These are phyloP conservation scores for Rubroboletus pulcherrimus DNA, from an alignment of 768 basidiomycete genomes.

Conservation along the genomic window DNA sequence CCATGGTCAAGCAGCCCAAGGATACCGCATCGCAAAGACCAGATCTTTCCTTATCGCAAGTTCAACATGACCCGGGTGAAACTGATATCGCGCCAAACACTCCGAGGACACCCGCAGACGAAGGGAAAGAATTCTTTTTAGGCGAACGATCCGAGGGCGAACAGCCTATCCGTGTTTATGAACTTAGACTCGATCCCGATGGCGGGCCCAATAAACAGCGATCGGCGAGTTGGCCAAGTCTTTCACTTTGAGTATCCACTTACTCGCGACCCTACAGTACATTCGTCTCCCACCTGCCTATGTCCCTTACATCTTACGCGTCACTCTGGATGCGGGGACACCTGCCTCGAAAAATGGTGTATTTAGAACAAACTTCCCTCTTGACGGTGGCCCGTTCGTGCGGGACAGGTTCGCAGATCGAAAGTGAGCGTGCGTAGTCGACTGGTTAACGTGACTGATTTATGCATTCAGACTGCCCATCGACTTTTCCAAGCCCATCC, in stretches of 20 bases:
- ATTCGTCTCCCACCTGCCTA: constrained; percentile 92
- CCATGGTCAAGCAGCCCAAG: constrained; percentile 14
- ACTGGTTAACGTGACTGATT: constrained; percentile 11
- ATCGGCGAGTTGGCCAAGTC: constrained; percentile 53
- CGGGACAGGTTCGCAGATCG: constrained; percentile 72
- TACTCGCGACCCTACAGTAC: constrained; percentile 53
- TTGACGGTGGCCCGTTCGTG: constrained; percentile 85
- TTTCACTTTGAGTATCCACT: constrained; percentile 3
- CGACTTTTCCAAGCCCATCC: constrained; percentile 86
- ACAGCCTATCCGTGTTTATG: constrained; percentile 75
- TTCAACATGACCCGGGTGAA: background rate
- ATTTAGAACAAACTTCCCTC: constrained; percentile 94
- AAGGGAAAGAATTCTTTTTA: constrained; percentile 86
- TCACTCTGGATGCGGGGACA: constrained; percentile 89
- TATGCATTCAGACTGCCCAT: constrained; percentile 61
- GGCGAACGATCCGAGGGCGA: constrained; percentile 49
- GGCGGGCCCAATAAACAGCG: constrained; percentile 86
- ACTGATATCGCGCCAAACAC: constrained; percentile 37
- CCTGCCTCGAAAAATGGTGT: constrained; percentile 86
- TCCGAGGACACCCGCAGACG: constrained; percentile 90
- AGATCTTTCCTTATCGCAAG: constrained; percentile 17
- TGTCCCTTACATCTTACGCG: constrained; percentile 84
- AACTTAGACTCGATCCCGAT: constrained; percentile 81
- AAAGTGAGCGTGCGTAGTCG: constrained; percentile 46
- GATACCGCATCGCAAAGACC: background rate